Base-by-base conservation (phyloP, 1,139 yeast species). In the Yamadazyma diddensiae region DNA sequence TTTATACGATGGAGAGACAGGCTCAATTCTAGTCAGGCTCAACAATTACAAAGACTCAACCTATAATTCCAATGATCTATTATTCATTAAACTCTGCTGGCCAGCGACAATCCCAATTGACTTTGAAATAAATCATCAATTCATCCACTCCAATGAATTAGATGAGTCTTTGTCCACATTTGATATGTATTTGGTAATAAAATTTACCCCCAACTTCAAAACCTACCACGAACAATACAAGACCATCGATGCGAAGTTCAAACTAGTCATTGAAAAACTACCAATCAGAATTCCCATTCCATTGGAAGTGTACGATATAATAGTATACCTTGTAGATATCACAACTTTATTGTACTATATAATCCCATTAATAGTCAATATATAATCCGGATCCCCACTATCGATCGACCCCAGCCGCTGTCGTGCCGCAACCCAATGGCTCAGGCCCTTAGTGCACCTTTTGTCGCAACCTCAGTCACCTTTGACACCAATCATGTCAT, bases 1-100 rank as follows among this genome's bases (percentile, higher is more conserved):
- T 59, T 38, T n/a, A 6, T 19, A 44, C 50, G 15, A 36, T 35
- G 10, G 21, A 26, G 10, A 46, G 35, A n/a, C 43, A 42, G 3
- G 26, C 5, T 15, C 34, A 49, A 34, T 67, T 3, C 44, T 62
- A 5, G 61, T 68, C 9, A 47, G 52, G 25, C 26, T 69, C 15
- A 66, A 66, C 41, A 65, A 66, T 40, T 62, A 64, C 40, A 39
- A 46, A 14, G 52, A 61, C 36, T n/a, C 32, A 5, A 46, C 58
- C 2, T 64, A 48, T 34, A 36, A 37, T 9, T 47, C 67, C 10
- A 52, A 59, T 30, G 71, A 65, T 41, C 33, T 59, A 20, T 36
- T 68, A 21, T 55, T 52, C 35, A 49, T 65, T 19, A 69, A 69
- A 38, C 37, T 67, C 11, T 68, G 73, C 41, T 69, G 74, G 74